Base-by-base conservation (phyloP, 2,329 filamentous ascomycete genomes). In the Penicillium vulpinum region DNA sequence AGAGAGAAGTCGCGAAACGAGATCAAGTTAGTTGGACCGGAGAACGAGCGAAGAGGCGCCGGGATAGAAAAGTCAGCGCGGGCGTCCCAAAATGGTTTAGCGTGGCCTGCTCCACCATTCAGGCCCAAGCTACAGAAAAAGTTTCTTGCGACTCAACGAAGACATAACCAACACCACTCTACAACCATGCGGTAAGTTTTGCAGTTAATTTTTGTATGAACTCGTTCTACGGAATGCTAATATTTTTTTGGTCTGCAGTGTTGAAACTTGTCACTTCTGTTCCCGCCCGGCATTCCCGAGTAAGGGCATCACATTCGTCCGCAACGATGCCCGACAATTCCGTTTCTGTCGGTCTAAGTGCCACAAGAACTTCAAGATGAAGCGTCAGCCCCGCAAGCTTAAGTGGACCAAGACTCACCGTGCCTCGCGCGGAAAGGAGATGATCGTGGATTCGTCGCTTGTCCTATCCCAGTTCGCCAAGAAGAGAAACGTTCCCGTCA, bases 371-470 rank as follows among this genome's bases (percentile, higher is more conserved):
- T 96, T 95, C 85, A 94, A 95, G 80, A 96, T 96, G 91, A 96
- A 96, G 89, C 88, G 94, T 66, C 97, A 97, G 80, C 92, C 93
- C 35, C 88, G 93, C 75, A 96, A 97, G 78, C 85, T 97, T 68
- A 94, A 92, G 78, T 97, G 93, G 94, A 97, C 93, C 61, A 96
- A 97, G 83, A 87, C 91, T 51, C 93, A 92, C 84, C 89, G 92
- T 71, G 88, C 88, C 73, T 85, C 88, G 18, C 88, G 89, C 56
- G 91, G 91, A 80, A 95, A 92, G 80, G 85, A 87, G 77, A 87
- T 96, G 91, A 90, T 90, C 56, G 92, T 97, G 77, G 94, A 99
- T 83, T 89, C 86, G 70, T 96, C 93, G 31, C 87, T 99, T 59
- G 69, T 79, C 24, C 71, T 79, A 18, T 77, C 74, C 35, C 89